Percentiles rank a stretch among this genome's conserved stretches.
phyloP scores from a whole-genome alignment of 2,329 filamentous ascomycete genomes.

The Dactylellina drechsleri region DNA sequence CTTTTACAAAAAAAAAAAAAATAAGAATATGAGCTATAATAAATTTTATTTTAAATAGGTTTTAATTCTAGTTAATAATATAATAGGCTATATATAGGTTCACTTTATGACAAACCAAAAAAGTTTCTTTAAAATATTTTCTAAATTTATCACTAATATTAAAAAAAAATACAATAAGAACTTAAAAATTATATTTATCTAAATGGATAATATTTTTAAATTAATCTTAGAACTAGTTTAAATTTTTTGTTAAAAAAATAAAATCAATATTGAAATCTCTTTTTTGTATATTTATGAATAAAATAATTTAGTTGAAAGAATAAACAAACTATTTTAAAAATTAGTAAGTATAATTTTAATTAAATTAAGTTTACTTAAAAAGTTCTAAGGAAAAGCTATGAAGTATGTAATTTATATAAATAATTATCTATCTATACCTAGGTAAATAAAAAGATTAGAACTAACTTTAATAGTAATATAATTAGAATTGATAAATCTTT shows the following conservation, averaged over 20 bases:
- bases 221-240: not conserved
- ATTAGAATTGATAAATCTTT: not conserved
- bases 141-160: not conserved
- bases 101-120: too few relatives aligned
- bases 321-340: too few relatives aligned
- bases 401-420: too few relatives aligned
- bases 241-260: not conserved
- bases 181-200: not conserved
- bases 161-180: not conserved
- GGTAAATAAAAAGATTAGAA: not conserved
- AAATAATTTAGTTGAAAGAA: too few relatives aligned
- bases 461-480: not conserved
- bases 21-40: not conserved
- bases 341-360: too few relatives aligned
- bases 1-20: not conserved
- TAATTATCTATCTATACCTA: not conserved
- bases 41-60: not conserved
- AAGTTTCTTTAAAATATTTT: too few relatives aligned
- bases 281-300: too few relatives aligned
- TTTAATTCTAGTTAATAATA: too few relatives aligned
- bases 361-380: not conserved
- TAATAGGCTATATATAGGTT: too few relatives aligned
- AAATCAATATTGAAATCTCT: too few relatives aligned
- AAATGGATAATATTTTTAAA: constrained; percentile 2
- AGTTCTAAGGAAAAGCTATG: not conserved